These are phyloP conservation scores for Aethionema arabicum DNA, from an alignment of 345 rosid genomes.

Conservation along the genomic window DNA sequence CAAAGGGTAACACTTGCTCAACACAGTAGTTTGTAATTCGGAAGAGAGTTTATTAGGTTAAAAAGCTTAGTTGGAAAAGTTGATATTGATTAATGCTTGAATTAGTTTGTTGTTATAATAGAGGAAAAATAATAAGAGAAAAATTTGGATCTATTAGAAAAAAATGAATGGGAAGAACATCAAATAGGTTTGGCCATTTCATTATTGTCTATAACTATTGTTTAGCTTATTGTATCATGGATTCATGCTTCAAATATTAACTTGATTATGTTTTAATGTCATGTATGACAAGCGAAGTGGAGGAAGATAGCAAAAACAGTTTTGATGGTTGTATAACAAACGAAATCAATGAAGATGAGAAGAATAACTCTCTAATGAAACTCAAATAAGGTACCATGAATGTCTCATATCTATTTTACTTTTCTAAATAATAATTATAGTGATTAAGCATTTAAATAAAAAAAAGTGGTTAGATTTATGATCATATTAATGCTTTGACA, in stretches of 20 bases:
- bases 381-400: conserved; percentile 25
- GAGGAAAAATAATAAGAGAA: conserved; percentile 69
- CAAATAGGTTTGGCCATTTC: too few species aligned
- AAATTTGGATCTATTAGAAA: conserved; percentile 41
- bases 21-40: conserved; percentile 56
- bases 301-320: conserved; percentile 18
- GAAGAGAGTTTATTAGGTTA: background rate
- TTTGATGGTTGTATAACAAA: conserved; percentile 24
- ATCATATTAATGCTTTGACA: too few species aligned
- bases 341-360: conserved; percentile 31
- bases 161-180: conserved; percentile 44
- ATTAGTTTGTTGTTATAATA: conserved; percentile 31
- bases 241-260: conserved; percentile 12
- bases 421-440: background rate
- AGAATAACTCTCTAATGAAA: conserved; percentile 24
- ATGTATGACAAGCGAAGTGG: conserved; percentile 27
- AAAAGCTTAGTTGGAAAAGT: background rate
- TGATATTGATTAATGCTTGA: background rate
- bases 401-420: background rate
- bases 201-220: too few species aligned
- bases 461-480: too few species aligned
- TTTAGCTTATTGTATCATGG: background rate
- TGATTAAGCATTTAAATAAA: background rate
- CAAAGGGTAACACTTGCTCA: conserved; percentile 81
- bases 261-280: conserved; percentile 1